Evolutionary conservation across 1,139 yeast species (phyloP).

Genomic region (Suhomyces chickasaworum): DNA sequence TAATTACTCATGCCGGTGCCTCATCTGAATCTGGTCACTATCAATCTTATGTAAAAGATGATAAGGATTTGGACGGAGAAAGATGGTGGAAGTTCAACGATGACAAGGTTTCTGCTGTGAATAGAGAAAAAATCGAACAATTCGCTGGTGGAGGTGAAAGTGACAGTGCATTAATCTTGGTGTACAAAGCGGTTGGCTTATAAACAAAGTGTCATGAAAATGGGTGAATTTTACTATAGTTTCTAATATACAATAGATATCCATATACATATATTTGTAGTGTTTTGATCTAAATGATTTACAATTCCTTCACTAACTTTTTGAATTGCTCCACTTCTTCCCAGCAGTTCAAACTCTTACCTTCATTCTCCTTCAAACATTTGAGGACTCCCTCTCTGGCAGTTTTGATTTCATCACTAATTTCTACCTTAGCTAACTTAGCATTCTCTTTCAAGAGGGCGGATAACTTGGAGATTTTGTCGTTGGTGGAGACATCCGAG

Average conservation of each 20-base stretch:
- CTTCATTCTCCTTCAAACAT: slow-evolving; percentile 71
- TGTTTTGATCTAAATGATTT: slow-evolving; percentile 8
- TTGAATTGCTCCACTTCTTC: slow-evolving; percentile 79
- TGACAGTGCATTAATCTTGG: slow-evolving; percentile 86
- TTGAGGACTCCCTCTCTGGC: slow-evolving; percentile 61
- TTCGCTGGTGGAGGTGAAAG: slow-evolving; percentile 98
- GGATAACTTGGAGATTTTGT: slow-evolving; percentile 46
- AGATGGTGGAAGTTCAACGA: slow-evolving; percentile 96
- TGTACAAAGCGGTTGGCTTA: slow-evolving; percentile 78
- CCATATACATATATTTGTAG: slow-evolving; percentile 2
- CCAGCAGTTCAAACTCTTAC: slow-evolving; percentile 83
- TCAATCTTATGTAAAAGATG: slow-evolving; percentile 82
- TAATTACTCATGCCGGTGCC: slow-evolving; percentile 92
- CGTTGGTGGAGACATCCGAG: slow-evolving; percentile 38
- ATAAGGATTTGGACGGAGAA: slow-evolving; percentile 61
- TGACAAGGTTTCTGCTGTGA: slow-evolving; percentile 79
- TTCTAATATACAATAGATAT: background rate
- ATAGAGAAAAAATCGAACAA: slow-evolving; percentile 75
- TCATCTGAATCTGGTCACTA: slow-evolving; percentile 98
- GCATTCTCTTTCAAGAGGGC: slow-evolving; percentile 51
- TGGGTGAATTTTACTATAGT: background rate
- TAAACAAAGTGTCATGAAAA: slow-evolving; percentile 16
- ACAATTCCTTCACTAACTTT: slow-evolving; percentile 44
- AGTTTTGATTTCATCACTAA: slow-evolving; percentile 31
- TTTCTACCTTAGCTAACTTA: slow-evolving; percentile 42